Evolutionary conservation across 108 stramenopile species (phyloP), one percentile per base, ranked within the genome.

Genomic region (Skeletonema tropicum): DNA sequence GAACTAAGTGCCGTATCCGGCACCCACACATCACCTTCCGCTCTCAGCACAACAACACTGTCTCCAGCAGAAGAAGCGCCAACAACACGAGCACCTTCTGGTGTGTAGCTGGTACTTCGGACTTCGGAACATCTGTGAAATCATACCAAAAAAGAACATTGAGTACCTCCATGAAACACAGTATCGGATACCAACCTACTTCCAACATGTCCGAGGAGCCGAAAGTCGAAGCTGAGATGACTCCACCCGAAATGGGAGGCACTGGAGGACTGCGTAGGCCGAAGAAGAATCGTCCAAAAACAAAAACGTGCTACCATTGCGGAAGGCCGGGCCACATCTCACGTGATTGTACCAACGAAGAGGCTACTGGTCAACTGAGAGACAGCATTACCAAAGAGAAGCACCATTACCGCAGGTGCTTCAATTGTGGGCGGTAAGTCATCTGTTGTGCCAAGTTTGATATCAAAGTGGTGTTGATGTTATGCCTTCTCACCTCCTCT

Each of bases 371-470:
- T n/a, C 87, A 90, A 13, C 79, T 80, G 3, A 62, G 87, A 29
- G 74, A 81, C 30, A 71, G 55, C 23, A 87, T 89, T 46, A 78
- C 75, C 60, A 65, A 76, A 36, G 86, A 84, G 42, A 80, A 88
- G 61, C 72, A 83, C 12, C 76, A 77, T 45, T 85, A 78, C 39
- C 87, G 91, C 60, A 77, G 91, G 30, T 92, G 91, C 79, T 92
- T 92, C 82, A 92, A 92, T 65, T 92, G 91, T 68, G 91, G 91
- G 70, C 88, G 86, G 85, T 83, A 39, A 80, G 79, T 74, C 60
- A 5, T n/a, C 2, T 45, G 3, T n/a, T 45, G 15, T 45, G 42
- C 39, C 39, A 41, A 41, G 39, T 12, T 12, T 41, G 39, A 41
- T 41, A 41, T 29, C 1, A 1, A 2, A 29, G 26, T 2, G 26